Percentiles rank a stretch among this genome's conserved stretches.
Conservation (phyloP, 164 flowering plant genomes). For the Stephania japonica region DNA sequence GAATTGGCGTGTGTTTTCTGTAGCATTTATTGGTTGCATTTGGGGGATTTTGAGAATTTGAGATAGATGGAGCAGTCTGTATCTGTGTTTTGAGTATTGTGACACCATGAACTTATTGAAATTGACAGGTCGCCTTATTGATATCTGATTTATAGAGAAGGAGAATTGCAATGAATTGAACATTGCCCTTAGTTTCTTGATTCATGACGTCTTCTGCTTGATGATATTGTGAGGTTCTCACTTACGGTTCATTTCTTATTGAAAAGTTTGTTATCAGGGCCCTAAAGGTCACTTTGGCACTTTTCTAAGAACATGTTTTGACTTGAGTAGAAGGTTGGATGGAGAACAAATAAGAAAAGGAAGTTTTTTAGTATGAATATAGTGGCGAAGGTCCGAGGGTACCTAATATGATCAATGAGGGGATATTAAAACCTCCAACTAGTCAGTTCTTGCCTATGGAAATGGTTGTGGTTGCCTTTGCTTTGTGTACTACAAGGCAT, state of each 20-base stretch:
- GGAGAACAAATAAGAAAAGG: neutral
- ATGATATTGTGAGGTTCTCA: neutral
- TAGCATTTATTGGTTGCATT: neutral
- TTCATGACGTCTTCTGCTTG: neutral
- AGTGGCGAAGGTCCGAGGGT: neutral
- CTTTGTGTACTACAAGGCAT: neutral
- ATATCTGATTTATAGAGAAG: neutral
- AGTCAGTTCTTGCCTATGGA: neutral
- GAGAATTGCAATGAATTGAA: neutral
- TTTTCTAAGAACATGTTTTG: neutral
- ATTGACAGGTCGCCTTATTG: neutral
- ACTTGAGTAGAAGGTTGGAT: neutral
- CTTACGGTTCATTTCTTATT: neutral
- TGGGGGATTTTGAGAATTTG: neutral
- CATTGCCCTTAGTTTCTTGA: neutral
- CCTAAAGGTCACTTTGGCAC: neutral
- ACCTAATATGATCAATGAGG: neutral
- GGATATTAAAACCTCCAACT: neutral
- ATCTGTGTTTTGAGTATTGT: neutral
- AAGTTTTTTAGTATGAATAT: neutral
- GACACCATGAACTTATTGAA: neutral
- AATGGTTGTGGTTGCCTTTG: neutral
- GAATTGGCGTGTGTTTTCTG: slow-evolving; percentile 15
- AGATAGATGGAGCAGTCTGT: neutral
- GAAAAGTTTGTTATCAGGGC: neutral